Conservation (phyloP, 805 yeast genomes). For the Ogataea allantospora region DNA sequence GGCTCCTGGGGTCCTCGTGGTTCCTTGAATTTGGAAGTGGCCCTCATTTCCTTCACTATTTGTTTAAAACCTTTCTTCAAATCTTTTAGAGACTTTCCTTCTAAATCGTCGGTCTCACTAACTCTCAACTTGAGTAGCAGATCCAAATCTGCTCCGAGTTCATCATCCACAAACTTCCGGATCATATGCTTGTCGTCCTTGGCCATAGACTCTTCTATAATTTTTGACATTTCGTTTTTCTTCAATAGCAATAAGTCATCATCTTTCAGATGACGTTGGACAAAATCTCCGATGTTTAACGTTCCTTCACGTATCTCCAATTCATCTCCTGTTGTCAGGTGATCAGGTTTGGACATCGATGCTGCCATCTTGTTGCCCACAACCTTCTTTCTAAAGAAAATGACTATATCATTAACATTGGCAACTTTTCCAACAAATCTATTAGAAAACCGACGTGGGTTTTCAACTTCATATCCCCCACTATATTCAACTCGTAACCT, state of each 20-base stretch:
- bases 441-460: slow-evolving; percentile 84
- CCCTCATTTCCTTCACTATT: slow-evolving; percentile 29
- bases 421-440: slow-evolving; percentile 90
- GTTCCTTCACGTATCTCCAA: slow-evolving; percentile 18
- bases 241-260: slow-evolving; percentile 69
- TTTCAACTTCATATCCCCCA: slow-evolving; percentile 90
- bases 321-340: slow-evolving; percentile 38
- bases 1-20: neutral
- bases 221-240: slow-evolving; percentile 69
- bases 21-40: slow-evolving; percentile 7
- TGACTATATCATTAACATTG: slow-evolving; percentile 82
- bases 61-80: slow-evolving; percentile 30
- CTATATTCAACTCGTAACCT: slow-evolving; percentile 83
- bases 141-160: slow-evolving; percentile 51
- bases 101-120: slow-evolving; percentile 8
- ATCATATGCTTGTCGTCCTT: slow-evolving; percentile 80
- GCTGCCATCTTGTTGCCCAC: slow-evolving; percentile 19
- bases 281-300: slow-evolving; percentile 44
- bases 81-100: slow-evolving; percentile 19
- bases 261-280: slow-evolving; percentile 59
- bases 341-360: slow-evolving; percentile 28
- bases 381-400: slow-evolving; percentile 51
- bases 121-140: slow-evolving; percentile 41
- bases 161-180: slow-evolving; percentile 57
- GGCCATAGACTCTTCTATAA: slow-evolving; percentile 69